These are phyloP conservation scores for Kwoniella dendrophila DNA, from an alignment of 768 basidiomycete species.

Conservation along the genomic window DNA sequence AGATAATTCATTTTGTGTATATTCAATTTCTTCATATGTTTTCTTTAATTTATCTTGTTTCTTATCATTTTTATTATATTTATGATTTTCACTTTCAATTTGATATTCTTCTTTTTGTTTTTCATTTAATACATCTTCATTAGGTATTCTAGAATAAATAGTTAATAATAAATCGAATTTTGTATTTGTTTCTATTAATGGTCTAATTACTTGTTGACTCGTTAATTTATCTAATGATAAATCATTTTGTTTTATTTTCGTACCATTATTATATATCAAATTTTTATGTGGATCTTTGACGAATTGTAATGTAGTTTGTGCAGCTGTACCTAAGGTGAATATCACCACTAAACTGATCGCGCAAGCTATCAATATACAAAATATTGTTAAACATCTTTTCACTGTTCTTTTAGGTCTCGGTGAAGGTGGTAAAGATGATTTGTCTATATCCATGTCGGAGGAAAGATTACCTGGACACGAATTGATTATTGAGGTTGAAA, in stretches of 20 bases:
- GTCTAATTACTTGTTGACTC: slow-evolving; percentile 7
- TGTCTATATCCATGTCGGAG: slow-evolving; percentile 31
- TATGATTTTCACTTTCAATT: no score
- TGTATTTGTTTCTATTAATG: slow-evolving; percentile 16
- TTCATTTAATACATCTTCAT: slow-evolving; percentile 9
- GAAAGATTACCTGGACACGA: no score
- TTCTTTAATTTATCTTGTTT: no score
- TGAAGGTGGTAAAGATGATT: background rate
- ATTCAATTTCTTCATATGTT: slow-evolving; percentile 6
- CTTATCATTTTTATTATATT: no score
- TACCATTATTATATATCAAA: slow-evolving; percentile 20
- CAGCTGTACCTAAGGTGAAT: background rate
- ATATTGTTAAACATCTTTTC: slow-evolving; percentile 10
- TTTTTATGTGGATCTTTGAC: slow-evolving; percentile 19
- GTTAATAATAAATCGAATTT: slow-evolving; percentile 22
- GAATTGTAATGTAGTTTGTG: background rate
- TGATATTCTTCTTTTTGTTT: slow-evolving; percentile 14
- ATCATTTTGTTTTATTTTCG: background rate
- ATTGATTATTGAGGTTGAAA: no score
- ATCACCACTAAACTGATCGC: slow-evolving; percentile 3
- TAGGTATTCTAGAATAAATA: slow-evolving; percentile 16
- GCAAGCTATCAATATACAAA: slow-evolving; percentile 4
- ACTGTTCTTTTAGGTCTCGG: slow-evolving; percentile 2
- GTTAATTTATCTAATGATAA: no score
- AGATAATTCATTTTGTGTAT: slow-evolving; percentile 14